Evolutionary conservation across 2,329 filamentous ascomycete genomes (phyloP).

Genomic region (Teratosphaeria destructans): DNA sequence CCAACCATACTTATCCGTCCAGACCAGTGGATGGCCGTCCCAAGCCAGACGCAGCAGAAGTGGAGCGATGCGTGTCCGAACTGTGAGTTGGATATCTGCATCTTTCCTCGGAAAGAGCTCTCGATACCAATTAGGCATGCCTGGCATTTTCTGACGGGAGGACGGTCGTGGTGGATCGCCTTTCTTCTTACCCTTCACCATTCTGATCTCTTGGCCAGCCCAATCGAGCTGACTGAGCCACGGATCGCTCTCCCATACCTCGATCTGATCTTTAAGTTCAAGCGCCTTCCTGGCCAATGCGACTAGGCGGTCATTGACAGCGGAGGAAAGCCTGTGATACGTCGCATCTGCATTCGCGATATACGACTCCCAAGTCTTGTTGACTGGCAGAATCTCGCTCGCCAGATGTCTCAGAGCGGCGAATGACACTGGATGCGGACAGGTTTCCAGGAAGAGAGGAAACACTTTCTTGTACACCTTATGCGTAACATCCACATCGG

Average conservation of each 20-base stretch:
- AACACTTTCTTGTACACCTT: conserved; percentile 91
- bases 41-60: conserved; percentile 74
- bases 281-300: conserved; percentile 67
- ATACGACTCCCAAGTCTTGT: conserved; percentile 80
- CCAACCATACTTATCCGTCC: conserved; percentile 92
- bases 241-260: conserved; percentile 66
- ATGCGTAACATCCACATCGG: conserved; percentile 87
- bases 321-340: conserved; percentile 65
- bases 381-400: conserved; percentile 81
- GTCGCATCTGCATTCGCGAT: conserved; percentile 73
- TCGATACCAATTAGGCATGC: conserved; percentile 94
- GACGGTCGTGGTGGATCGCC: conserved; percentile 65
- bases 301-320: conserved; percentile 65
- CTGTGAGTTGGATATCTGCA: conserved; percentile 61
- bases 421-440: conserved; percentile 95
- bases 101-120: conserved; percentile 66
- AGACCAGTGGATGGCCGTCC: conserved; percentile 81
- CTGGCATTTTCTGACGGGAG: conserved; percentile 81
- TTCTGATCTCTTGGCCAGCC: conserved; percentile 83
- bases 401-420: conserved; percentile 88
- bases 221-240: conserved; percentile 94
- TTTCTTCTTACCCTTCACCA: conserved; percentile 88
- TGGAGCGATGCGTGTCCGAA: conserved; percentile 79
- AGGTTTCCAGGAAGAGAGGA: conserved; percentile 76
- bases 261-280: conserved; percentile 57